Evolutionary conservation across 2,329 filamentous ascomycete genomes (phyloP), one percentile per base, ranked within the genome.

Genomic region (Aureobasidium sp.): DNA sequence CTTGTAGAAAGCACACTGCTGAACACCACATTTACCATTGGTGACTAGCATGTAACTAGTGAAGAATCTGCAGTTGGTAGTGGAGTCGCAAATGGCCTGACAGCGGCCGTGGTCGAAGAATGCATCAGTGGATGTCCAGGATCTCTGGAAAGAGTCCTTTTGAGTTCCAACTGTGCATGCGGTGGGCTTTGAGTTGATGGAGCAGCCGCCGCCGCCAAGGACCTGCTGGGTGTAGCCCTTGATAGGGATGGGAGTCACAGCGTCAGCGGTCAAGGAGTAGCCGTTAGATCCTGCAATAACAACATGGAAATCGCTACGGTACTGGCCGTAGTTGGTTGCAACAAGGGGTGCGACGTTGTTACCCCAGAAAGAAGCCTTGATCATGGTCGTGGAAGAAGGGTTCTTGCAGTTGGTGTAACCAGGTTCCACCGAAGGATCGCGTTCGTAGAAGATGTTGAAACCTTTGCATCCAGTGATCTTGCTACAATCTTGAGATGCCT

Each of bases 221-320:
- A 8, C 9, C 15, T 20, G n/a, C 23, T 36, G 33, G 13, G 38
- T 54, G n/a, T 18, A 64, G 15, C 36, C 47, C 5, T 29, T 36
- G 33, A 36, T n/a, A n/a, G 33, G 33, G 33, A 36, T n/a, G n/a
- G 33, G 33, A 36, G 33, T 36, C 33, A n/a, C n/a, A n/a, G n/a
- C n/a, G 33, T 8, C 33, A 8, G 7, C 33, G 7, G 7, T 36
- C 33, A 70, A 67, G 54, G 67, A 68, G 68, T 71, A 74, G 20
- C 78, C 81, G 64, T 83, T 82, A 27, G 78, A 81, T 29, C 77
- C 81, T 13, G 80, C 75, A 47, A 82, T 79, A 40, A 79, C 77
- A 43, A 82, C 77, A 18, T 75, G 70, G 76, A 83, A 75, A 18
- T 71, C 43, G 18, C 67, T 67, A 11, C 76, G 74, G 60, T 66